A percentile compares a stretch with the other conserved stretches of the same genome.
Conservation (phyloP, 2,329 filamentous ascomycete genomes). For the Orbilia oligospora region DNA sequence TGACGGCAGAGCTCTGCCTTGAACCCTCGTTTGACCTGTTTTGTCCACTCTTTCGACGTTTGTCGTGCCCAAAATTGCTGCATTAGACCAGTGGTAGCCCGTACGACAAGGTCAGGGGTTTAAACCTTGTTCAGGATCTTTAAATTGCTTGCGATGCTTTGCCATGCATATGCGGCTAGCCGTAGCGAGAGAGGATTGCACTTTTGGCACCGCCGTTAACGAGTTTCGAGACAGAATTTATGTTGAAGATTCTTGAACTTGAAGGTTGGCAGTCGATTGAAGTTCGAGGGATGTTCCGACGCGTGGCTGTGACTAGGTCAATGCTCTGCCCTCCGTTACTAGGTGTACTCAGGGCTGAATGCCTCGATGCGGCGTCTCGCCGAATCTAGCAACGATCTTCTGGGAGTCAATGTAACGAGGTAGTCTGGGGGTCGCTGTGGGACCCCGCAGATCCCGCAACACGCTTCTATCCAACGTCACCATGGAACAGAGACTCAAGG, state of each 20-base stretch:
- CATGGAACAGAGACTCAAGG: not conserved
- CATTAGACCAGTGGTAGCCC: not conserved
- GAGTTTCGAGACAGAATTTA: no score
- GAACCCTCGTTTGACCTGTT: not conserved
- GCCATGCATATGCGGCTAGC: conserved; percentile 15
- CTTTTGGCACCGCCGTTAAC: conserved; percentile 17
- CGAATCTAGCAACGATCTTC: conserved; percentile 1
- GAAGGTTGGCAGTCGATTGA: not conserved
- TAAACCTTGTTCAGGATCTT: not conserved
- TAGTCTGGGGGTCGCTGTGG: no score
- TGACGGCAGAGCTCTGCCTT: conserved; percentile 4
- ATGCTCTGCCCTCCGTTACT: not conserved
- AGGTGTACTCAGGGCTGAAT: not conserved
- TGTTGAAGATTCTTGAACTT: no score
- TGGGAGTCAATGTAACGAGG: no score
- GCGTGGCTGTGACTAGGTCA: no score
- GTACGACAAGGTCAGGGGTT: not conserved
- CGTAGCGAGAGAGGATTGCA: conserved; percentile 14
- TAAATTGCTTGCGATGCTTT: not conserved
- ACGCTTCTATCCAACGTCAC: not conserved
- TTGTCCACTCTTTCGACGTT: not conserved
- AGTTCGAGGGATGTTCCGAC: conserved; percentile 18
- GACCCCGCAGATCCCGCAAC: not conserved
- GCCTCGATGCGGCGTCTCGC: not conserved
- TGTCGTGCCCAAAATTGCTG: not conserved